phyloP scores from a whole-genome alignment of 2,329 filamentous ascomycete genomes.

The Aspergillus spinulosporus region DNA sequence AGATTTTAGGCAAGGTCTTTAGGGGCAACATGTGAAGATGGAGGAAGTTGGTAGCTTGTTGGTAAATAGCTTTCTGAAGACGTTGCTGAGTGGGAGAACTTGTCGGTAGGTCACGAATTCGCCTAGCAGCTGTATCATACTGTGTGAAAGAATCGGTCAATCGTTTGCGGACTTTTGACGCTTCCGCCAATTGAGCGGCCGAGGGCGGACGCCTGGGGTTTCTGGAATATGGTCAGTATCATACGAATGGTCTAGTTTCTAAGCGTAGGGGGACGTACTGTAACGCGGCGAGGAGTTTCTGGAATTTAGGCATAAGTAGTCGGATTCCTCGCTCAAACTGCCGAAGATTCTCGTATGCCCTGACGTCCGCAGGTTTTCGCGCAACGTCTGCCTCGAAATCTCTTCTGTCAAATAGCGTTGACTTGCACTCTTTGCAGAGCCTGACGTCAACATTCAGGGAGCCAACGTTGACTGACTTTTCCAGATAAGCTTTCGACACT shows the following conservation, averaged over 20 bases:
- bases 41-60: constrained; percentile 77
- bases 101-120: constrained; percentile 76
- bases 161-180: constrained; percentile 83
- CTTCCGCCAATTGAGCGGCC: constrained; percentile 74
- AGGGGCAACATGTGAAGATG: constrained; percentile 89
- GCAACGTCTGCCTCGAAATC: constrained; percentile 74
- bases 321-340: constrained; percentile 89
- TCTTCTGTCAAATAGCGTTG: constrained; percentile 68
- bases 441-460: constrained; percentile 78
- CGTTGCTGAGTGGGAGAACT: constrained; percentile 69
- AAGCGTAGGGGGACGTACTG: constrained; percentile 51
- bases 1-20: constrained; percentile 69
- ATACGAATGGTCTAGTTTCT: too few relatives aligned
- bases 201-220: constrained; percentile 66
- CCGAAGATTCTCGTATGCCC: constrained; percentile 76
- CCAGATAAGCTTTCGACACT: constrained; percentile 40
- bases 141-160: constrained; percentile 87
- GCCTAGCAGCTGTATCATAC: constrained; percentile 77
- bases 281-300: constrained; percentile 70
- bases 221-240: constrained; percentile 28
- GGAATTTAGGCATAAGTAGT: constrained; percentile 78
- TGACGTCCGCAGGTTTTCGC: constrained; percentile 70
- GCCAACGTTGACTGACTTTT: constrained; percentile 47
- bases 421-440: constrained; percentile 87
- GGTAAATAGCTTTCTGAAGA: constrained; percentile 79